Conservation (phyloP, 139 green algal species). For the Closterium sp. region DNA sequence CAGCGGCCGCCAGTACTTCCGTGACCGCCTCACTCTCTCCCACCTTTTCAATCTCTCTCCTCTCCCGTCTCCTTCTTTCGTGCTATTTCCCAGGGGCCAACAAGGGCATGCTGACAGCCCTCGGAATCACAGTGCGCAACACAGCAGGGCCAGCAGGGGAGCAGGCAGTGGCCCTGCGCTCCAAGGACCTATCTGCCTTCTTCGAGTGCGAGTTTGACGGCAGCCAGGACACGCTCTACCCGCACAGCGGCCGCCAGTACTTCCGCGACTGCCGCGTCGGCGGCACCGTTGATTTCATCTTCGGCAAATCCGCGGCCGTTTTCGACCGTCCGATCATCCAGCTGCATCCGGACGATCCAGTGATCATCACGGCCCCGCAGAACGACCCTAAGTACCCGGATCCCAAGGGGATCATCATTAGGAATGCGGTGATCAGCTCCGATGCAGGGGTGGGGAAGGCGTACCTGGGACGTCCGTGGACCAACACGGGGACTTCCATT, state of each 20-base stretch:
- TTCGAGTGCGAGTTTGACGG: not conserved
- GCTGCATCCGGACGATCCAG: not conserved
- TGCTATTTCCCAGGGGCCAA: not conserved
- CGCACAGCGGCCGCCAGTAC: conserved; percentile 22
- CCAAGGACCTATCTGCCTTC: not conserved
- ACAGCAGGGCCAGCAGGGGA: not conserved
- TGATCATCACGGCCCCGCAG: not conserved
- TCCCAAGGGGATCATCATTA: not conserved
- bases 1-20: conserved; percentile 19
- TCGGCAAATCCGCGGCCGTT: conserved; percentile 13
- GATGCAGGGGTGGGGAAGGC: not conserved
- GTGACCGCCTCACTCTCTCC: not conserved
- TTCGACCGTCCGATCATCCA: not conserved
- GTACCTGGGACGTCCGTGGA: conserved; percentile 15
- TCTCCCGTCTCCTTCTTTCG: not conserved
- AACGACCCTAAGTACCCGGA: not conserved
- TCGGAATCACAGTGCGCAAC: not conserved
- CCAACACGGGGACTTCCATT: not conserved
- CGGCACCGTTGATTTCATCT: conserved; percentile 33
- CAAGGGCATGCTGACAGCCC: not conserved
- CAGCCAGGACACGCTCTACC: conserved; percentile 16
- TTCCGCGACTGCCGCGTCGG: conserved; percentile 12
- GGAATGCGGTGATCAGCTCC: not conserved
- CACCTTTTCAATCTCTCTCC: not conserved
- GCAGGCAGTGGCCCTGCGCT: not conserved